Conservation (phyloP, 2,329 filamentous ascomycete genomes). For the Fusarium proliferatum region DNA sequence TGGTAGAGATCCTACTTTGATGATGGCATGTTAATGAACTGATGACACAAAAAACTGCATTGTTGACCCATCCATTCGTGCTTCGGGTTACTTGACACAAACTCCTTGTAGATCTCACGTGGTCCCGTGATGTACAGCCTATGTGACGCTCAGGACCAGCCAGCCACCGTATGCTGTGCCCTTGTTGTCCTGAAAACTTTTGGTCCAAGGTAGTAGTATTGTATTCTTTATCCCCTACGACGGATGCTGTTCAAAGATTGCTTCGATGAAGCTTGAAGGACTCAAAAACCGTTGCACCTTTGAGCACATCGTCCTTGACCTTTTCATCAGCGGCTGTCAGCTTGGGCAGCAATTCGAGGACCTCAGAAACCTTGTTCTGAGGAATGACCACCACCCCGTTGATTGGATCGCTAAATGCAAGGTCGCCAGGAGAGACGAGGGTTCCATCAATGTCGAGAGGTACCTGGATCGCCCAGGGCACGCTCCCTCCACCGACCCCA, state of each 20-base stretch:
- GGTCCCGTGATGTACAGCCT: conserved; percentile 2
- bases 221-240: background rate
- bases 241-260: conserved; percentile 41
- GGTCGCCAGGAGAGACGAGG: conserved; percentile 66
- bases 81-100: conserved; percentile 22
- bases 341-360: conserved; percentile 69
- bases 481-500: conserved; percentile 66
- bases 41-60: conserved; percentile 48
- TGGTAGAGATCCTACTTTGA: conserved; percentile 45
- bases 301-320: conserved; percentile 72
- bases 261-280: conserved; percentile 71
- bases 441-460: conserved; percentile 57
- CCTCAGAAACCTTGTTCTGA: conserved; percentile 65
- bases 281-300: conserved; percentile 71
- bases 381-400: conserved; percentile 79
- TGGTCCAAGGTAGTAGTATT: background rate
- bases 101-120: conserved; percentile 15
- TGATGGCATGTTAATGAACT: conserved; percentile 55
- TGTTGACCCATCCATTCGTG: conserved; percentile 19
- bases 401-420: conserved; percentile 75
- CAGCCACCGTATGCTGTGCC: background rate
- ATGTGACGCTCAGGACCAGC: background rate
- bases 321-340: conserved; percentile 64
- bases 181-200: background rate
- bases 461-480: conserved; percentile 64